Percentiles rank a stretch among this genome's conserved stretches.
Conservation (phyloP, 352 stramenopile genomes). For the Halophytophthora polymorphica region DNA sequence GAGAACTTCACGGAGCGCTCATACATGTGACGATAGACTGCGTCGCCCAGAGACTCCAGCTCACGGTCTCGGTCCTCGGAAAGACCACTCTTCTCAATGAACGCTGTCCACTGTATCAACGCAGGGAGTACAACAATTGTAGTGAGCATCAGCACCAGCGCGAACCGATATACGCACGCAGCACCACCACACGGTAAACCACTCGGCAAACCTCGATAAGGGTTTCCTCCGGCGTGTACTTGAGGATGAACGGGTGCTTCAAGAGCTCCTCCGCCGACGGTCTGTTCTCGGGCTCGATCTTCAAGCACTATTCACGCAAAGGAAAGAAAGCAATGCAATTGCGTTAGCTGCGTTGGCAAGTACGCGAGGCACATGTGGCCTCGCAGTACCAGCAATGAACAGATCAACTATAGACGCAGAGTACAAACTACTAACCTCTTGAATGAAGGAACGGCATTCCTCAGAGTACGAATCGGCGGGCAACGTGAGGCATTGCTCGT, state of each 20-base stretch:
- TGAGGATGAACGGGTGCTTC: slow-evolving; percentile 66
- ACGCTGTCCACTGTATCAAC: slow-evolving; percentile 51
- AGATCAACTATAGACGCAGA: background rate
- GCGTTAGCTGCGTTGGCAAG: background rate
- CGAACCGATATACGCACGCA: background rate
- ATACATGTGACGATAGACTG: slow-evolving; percentile 78
- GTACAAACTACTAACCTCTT: slow-evolving; percentile 34
- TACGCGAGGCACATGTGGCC: too few relatives aligned
- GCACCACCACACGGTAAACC: slow-evolving; percentile 15
- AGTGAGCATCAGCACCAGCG: background rate
- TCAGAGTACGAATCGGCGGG: slow-evolving; percentile 57
- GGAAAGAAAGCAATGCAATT: slow-evolving; percentile 3
- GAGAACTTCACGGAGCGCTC: slow-evolving; percentile 74
- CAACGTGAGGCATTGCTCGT: slow-evolving; percentile 70
- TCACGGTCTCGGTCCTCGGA: slow-evolving; percentile 59
- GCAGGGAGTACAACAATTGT: background rate
- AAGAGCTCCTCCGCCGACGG: slow-evolving; percentile 64
- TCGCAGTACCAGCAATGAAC: background rate
- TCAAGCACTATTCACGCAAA: slow-evolving; percentile 43
- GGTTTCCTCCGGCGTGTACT: slow-evolving; percentile 67
- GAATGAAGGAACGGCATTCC: slow-evolving; percentile 71
- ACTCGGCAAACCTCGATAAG: slow-evolving; percentile 45
- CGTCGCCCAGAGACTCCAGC: slow-evolving; percentile 66
- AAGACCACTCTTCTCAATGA: slow-evolving; percentile 52
- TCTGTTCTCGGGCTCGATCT: slow-evolving; percentile 59